Evolutionary conservation across 2,329 filamentous ascomycete species (phyloP), one percentile per base, ranked within the genome.

Genomic region (Tothia fuscella): DNA sequence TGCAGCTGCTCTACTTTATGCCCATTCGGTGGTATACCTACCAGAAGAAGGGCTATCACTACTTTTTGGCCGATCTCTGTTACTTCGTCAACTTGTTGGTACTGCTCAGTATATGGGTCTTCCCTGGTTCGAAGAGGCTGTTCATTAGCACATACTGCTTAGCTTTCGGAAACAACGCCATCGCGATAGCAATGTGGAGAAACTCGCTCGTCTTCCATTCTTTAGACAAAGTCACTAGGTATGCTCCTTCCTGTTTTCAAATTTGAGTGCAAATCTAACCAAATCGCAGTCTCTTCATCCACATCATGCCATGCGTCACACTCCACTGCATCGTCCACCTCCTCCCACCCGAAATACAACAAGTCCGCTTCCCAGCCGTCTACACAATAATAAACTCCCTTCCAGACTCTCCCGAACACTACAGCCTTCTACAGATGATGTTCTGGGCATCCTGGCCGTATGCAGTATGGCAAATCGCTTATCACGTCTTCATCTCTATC

Each of bases 141-240:
- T 88, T 98, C 60, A 91, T 93, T 49, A 80, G 86, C 50, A 81
- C 85, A 1, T 98, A 88, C 61, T 96, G 91, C 55, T 70, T 98
- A 25, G 84, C 88, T 7, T 93, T 85, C 56, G 91, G 91, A 48
- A 98, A 98, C 63, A 98, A 98, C 57, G 91, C 91, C 16, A 79
- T 95, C 35, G 91, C 91, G 10, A 96, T 98, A 59, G 87, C 91
- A 57, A 91, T 98, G 88, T 98, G 91, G 91, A 79, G 91, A 49
- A 98, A 98, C 60, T 95, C 88, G 24, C 75, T 98, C 56, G 91
- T 98, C 35, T 98, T 98, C 61, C 91, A 98, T 68, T 93, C 86
- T 56, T 79, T 98, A 63, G 91, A 98, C 70, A 98, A 98, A 63
- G 87, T 96, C 47, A 93, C 88, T 10, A 91, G 85, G 57, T 78